phyloP scores from a whole-genome alignment of 306 rosid genomes.

The Vicia villosa region DNA sequence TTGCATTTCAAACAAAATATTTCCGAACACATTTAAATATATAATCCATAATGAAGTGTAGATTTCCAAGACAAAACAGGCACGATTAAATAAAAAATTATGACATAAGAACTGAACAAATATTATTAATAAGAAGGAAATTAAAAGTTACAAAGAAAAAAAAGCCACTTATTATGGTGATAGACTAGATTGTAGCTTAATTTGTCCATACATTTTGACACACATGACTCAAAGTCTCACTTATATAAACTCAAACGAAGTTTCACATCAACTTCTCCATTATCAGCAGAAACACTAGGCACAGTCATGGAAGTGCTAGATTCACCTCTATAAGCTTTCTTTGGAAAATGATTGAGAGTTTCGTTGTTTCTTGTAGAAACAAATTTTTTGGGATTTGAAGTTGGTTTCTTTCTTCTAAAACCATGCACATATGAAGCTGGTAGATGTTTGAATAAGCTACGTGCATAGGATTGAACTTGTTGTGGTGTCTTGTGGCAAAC shows the following conservation, averaged over 20 bases:
- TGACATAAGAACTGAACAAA: too few relatives aligned
- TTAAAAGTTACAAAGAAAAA: too few relatives aligned
- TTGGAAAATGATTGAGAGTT: neutral
- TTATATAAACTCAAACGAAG: constrained; percentile 7
- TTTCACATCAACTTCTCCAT: constrained; percentile 32
- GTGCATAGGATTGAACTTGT: constrained; percentile 21
- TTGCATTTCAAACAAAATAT: too few relatives aligned
- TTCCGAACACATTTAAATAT: too few relatives aligned
- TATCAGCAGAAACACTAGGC: neutral
- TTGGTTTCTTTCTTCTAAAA: neutral
- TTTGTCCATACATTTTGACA: too few relatives aligned
- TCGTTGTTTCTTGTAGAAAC: neutral
- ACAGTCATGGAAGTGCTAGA: neutral
- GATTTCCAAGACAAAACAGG: too few relatives aligned
- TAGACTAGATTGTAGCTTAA: too few relatives aligned
- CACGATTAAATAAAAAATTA: too few relatives aligned
- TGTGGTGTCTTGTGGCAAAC: constrained; percentile 23
- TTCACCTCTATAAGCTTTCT: neutral
- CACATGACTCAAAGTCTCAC: neutral
- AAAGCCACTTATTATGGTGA: too few relatives aligned
- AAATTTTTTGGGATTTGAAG: neutral
- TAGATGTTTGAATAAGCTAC: constrained; percentile 1
- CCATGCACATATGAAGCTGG: neutral
- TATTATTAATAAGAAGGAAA: too few relatives aligned
- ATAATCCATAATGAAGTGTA: too few relatives aligned